These are phyloP conservation scores for Thymus quinquecostatus DNA, from an alignment of 257 asterid species.

Conservation along the genomic window DNA sequence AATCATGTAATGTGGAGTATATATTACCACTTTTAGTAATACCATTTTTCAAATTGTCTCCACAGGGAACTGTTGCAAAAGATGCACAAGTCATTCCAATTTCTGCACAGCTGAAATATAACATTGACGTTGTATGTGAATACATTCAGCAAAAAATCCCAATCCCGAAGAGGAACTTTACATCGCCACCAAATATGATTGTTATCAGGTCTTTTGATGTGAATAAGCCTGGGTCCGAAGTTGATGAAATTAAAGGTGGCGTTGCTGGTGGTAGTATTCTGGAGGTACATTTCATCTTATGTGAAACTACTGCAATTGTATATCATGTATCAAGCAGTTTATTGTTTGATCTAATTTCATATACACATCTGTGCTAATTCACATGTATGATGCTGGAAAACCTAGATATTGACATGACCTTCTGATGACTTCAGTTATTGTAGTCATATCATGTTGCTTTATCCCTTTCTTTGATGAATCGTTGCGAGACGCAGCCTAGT, in stretches of 20 bases:
- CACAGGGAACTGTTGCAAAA: constrained; percentile 95
- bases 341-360: background rate
- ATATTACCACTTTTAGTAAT: background rate
- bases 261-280: constrained; percentile 99
- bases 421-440: background rate
- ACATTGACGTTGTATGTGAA: constrained; percentile 82
- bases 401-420: background rate
- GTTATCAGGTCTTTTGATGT: constrained; percentile 97
- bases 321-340: background rate
- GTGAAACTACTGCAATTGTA: background rate
- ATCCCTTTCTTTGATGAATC: background rate
- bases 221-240: constrained; percentile 97
- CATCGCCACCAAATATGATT: constrained; percentile 93
- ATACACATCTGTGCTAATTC: too few species aligned
- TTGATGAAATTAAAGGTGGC: constrained; percentile 93
- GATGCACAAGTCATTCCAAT: constrained; percentile 93
- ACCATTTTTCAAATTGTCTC: constrained; percentile 26
- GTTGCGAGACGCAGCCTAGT: constrained; percentile 11
- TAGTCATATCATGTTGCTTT: background rate
- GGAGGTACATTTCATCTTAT: constrained; percentile 48
- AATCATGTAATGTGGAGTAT: background rate
- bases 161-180: constrained; percentile 84
- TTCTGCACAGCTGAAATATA: constrained; percentile 95
- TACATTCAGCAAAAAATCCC: constrained; percentile 87
- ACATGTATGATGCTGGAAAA: too few species aligned